A percentile compares a stretch with the other conserved stretches of the same genome.
Evolutionary conservation across 345 rosid genomes (phyloP).

Genomic region (Salix koriyanagi): DNA sequence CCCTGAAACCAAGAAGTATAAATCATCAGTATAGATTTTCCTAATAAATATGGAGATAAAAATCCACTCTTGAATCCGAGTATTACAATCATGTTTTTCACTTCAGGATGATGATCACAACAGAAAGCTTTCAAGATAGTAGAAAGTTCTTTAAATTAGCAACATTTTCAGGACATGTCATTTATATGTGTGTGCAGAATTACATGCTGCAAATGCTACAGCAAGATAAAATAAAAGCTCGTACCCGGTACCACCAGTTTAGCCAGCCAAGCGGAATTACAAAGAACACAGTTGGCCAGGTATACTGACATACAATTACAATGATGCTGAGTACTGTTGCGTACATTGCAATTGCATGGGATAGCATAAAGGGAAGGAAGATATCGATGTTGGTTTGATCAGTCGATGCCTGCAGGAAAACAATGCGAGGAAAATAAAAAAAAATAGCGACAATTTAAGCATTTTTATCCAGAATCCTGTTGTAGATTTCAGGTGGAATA

Average conservation of each 20-base stretch:
- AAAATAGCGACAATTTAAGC: conserved; percentile 1
- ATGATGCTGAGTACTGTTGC: conserved; percentile 69
- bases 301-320: conserved; percentile 80
- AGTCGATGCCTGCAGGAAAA: conserved; percentile 62
- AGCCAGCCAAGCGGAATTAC: conserved; percentile 84
- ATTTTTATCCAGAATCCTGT: background rate
- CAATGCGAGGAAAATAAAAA: background rate
- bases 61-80: background rate
- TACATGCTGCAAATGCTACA: background rate
- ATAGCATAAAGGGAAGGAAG: conserved; percentile 61
- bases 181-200: background rate
- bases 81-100: background rate
- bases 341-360: conserved; percentile 58
- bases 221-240: conserved; percentile 7
- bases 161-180: background rate
- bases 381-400: conserved; percentile 82
- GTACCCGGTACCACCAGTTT: conserved; percentile 88
- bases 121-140: background rate
- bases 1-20: conserved; percentile 38
- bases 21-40: background rate
- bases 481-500: background rate
- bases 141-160: background rate
- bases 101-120: background rate
- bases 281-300: conserved; percentile 88
- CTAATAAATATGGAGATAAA: background rate